Evolutionary conservation across 2,329 filamentous ascomycete genomes (phyloP), one percentile per base, ranked within the genome.

Genomic region (Penicillium janthinellum): DNA sequence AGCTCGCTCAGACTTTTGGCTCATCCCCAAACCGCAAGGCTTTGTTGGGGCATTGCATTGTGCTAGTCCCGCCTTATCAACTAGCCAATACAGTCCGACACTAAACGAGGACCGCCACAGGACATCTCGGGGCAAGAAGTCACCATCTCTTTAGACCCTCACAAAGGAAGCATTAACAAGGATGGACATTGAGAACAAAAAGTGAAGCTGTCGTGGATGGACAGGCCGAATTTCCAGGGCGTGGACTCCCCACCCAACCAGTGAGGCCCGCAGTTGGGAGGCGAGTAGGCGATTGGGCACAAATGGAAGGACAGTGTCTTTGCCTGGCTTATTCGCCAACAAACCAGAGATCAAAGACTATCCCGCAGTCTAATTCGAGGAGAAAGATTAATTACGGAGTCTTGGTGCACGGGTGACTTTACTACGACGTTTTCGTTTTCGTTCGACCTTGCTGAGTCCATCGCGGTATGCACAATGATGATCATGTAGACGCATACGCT

Each of bases 231-330:
- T 49, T 49, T 35, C 28, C 47, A 35, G 47, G 47, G 47, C 47
- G 47, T 25, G 41, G 54, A 55, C 50, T 7, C 31, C 44, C 56
- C 41, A 59, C 58, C 57, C 53, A 61, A 54, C 57, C 48, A 54
- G 56, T 55, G 50, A 62, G 62, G 58, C 61, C 65, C 61, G 59
- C 63, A 56, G 58, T 69, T 71, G 67, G 68, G 68, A 67, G 57
- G 56, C 47, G 65, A 64, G 62, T 62, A 66, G 62, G 31, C 65
- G 62, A 70, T 67, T 64, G 67, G 64, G 64, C 67, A 67, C 54
- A 44, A 68, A 66, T 52, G 54, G 49, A 49, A 41, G 22, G 35
- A 28, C 39, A 8, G 5, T 22, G 49, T 12, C 12, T 41, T 41
- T 20, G 17, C 17, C 35, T n/a, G 25, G 14, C 25, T 39, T 3